Conservation (phyloP, 2,329 filamentous ascomycete genomes). For the Aureobasidium namibiae region DNA sequence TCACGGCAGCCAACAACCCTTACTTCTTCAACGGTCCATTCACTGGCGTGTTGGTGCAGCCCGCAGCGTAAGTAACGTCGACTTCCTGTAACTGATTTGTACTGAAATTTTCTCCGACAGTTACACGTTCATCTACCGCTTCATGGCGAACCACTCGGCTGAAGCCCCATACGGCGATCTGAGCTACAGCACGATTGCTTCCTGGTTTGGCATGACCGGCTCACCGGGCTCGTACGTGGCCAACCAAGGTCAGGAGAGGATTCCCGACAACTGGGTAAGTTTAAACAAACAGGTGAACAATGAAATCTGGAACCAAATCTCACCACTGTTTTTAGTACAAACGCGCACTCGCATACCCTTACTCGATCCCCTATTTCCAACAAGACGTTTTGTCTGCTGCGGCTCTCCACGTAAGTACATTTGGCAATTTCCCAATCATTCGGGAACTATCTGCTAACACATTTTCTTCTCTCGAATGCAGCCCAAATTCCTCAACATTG, state of each 20-base stretch:
- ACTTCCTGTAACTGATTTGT: background rate
- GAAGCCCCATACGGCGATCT: constrained; percentile 30
- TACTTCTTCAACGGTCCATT: constrained; percentile 12
- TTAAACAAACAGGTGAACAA: background rate
- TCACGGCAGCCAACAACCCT: constrained; percentile 22
- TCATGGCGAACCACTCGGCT: constrained; percentile 32
- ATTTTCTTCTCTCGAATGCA: constrained; percentile 15
- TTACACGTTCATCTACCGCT: constrained; percentile 28
- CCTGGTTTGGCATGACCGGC: constrained; percentile 30
- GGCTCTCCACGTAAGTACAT: background rate
- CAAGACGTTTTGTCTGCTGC: constrained; percentile 15
- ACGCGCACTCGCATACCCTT: constrained; percentile 22
- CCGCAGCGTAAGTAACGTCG: background rate
- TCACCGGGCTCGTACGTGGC: constrained; percentile 12
- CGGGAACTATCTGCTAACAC: no score
- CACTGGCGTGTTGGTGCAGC: background rate
- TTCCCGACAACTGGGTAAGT: constrained; percentile 32
- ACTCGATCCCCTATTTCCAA: constrained; percentile 25
- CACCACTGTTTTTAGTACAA: constrained; percentile 17
- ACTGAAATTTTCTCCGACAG: constrained; percentile 14
- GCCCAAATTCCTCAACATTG: constrained; percentile 27
- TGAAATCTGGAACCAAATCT: background rate
- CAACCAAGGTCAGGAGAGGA: constrained; percentile 28
- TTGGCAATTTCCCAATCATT: no score
- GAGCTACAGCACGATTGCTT: constrained; percentile 30